Evolutionary conservation across 345 rosid genomes (phyloP).

Genomic region (Salix udensis): DNA sequence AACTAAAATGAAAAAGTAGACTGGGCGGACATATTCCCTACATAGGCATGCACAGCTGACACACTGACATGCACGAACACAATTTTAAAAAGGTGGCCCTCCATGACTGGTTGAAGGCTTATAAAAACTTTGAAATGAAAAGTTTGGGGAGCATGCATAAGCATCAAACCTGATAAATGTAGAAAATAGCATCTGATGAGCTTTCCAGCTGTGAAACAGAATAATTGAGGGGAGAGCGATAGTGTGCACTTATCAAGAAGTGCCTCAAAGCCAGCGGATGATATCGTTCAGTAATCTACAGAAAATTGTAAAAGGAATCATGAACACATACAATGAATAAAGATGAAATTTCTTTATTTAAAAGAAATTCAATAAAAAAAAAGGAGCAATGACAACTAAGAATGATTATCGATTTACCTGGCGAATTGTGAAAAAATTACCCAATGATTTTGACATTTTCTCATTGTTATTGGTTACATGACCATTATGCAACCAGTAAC

Average conservation of each 20-base stretch:
- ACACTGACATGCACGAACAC: neutral
- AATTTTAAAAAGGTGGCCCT: neutral
- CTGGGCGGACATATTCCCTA: neutral
- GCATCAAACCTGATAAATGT: conserved; percentile 71
- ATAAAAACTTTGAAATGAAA: neutral
- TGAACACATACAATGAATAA: neutral
- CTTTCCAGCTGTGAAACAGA: conserved; percentile 58
- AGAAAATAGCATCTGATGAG: conserved; percentile 66
- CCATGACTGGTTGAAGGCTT: neutral
- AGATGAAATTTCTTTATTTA: neutral
- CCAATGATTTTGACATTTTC: conserved; percentile 83
- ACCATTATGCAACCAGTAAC: conserved; percentile 89
- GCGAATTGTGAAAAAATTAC: conserved; percentile 68
- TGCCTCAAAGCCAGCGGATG: conserved; percentile 81
- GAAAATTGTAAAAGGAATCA: neutral
- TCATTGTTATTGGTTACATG: conserved; percentile 75
- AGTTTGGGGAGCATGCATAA: neutral
- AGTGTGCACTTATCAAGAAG: conserved; percentile 80
- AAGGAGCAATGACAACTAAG: neutral
- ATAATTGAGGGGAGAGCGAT: conserved; percentile 79
- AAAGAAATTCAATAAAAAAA: neutral
- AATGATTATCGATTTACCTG: conserved; percentile 34
- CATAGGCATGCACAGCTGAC: neutral
- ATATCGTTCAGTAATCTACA: conserved; percentile 61
- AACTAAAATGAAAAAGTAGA: neutral